Conservation (phyloP, 331 rosid genomes). For the Pyrus hybrid region DNA sequence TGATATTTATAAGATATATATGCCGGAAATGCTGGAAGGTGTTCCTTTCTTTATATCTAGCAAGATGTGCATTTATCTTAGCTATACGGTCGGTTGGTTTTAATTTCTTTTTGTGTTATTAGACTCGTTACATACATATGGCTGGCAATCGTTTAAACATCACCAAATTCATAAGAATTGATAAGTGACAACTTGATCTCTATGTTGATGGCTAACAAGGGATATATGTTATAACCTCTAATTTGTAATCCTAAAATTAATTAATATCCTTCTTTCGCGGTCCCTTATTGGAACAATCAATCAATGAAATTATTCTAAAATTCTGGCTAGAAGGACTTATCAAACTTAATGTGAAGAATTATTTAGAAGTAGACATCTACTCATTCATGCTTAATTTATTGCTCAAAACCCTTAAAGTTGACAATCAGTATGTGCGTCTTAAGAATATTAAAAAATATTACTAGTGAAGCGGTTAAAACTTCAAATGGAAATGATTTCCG, state of each 20-base stretch:
- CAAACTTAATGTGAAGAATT: neutral
- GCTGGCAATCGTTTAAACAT: neutral
- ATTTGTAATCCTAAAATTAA: neutral
- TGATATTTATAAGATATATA: neutral
- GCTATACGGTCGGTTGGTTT: neutral
- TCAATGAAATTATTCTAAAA: neutral
- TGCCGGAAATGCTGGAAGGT: neutral
- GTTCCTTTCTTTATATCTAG: neutral
- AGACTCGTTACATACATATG: neutral
- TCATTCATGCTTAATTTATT: neutral
- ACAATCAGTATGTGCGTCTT: neutral
- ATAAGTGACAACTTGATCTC: neutral
- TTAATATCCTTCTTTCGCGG: slow-evolving; percentile 3
- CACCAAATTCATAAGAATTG: neutral
- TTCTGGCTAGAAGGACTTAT: neutral
- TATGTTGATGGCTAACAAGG: neutral
- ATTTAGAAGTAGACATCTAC: slow-evolving; percentile 1
- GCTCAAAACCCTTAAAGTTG: neutral
- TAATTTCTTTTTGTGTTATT: neutral
- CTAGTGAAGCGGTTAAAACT: neutral
- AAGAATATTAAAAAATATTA: neutral
- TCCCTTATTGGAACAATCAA: neutral
- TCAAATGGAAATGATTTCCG: neutral
- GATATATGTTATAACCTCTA: neutral
- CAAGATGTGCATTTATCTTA: neutral